A percentile compares a stretch with the other conserved stretches of the same genome.
Conservation (phyloP, 495 filamentous ascomycete species). For the Chaetomium tenue region DNA sequence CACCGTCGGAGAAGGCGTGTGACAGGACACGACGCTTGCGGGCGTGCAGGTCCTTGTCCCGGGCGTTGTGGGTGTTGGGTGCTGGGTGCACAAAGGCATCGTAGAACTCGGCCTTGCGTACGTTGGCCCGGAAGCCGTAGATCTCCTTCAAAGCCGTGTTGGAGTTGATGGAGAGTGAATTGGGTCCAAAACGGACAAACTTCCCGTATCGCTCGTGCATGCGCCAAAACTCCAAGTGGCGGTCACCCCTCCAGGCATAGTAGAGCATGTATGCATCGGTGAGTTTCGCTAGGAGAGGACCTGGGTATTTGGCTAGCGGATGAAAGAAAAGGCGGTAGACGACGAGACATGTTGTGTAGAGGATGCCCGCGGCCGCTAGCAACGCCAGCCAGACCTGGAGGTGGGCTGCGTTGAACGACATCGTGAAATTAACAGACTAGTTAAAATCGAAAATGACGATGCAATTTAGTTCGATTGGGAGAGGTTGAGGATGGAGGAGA, state of each 20-base stretch:
- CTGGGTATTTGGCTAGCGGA: slow-evolving; percentile 65
- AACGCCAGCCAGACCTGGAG: slow-evolving; percentile 36
- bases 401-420: slow-evolving; percentile 31
- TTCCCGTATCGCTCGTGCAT: slow-evolving; percentile 59
- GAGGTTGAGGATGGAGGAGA: neutral
- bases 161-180: slow-evolving; percentile 59
- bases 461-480: neutral
- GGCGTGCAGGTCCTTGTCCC: slow-evolving; percentile 59
- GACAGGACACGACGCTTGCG: slow-evolving; percentile 62
- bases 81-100: slow-evolving; percentile 59
- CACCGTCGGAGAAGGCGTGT: slow-evolving; percentile 60
- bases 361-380: slow-evolving; percentile 18
- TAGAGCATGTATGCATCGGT: slow-evolving; percentile 57
- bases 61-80: slow-evolving; percentile 59
- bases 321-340: slow-evolving; percentile 60
- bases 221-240: slow-evolving; percentile 58
- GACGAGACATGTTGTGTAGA: slow-evolving; percentile 37
- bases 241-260: slow-evolving; percentile 58
- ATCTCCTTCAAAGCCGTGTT: slow-evolving; percentile 58
- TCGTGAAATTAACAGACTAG: slow-evolving; percentile 8
- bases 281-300: slow-evolving; percentile 57
- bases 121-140: slow-evolving; percentile 60
- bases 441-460: neutral
- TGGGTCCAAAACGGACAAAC: slow-evolving; percentile 61
- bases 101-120: slow-evolving; percentile 65